A percentile compares a stretch with the other conserved stretches of the same genome.
phyloP scores from a whole-genome alignment of 2,329 filamentous ascomycete species.

The Chrysoporthe puriensis region DNA sequence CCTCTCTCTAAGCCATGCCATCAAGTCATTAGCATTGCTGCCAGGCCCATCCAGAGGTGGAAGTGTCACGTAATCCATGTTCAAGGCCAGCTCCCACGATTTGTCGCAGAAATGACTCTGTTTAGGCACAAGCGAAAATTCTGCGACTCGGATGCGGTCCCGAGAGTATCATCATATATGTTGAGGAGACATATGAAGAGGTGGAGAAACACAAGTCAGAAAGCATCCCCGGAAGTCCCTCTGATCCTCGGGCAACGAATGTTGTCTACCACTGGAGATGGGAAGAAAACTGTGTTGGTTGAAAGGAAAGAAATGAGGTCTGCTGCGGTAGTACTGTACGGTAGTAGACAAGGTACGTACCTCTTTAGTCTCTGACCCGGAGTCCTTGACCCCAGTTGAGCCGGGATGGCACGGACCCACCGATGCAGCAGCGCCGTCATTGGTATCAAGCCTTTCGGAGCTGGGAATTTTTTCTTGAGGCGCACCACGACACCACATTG shows the following conservation, averaged over 20 bases:
- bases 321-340: background rate
- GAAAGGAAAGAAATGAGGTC: background rate
- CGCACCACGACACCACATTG: conserved; percentile 16
- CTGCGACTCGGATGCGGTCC: conserved; percentile 5
- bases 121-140: conserved; percentile 7
- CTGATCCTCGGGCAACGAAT: background rate
- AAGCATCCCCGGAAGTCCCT: background rate
- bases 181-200: background rate
- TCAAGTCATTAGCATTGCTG: conserved; percentile 35
- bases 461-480: conserved; percentile 30
- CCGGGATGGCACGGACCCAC: conserved; percentile 24
- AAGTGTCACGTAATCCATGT: conserved; percentile 24
- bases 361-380: background rate
- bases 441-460: conserved; percentile 18
- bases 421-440: conserved; percentile 27
- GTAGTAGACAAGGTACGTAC: conserved; percentile 19
- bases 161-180: background rate
- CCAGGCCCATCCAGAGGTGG: conserved; percentile 32
- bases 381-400: conserved; percentile 3
- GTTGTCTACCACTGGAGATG: background rate
- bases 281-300: background rate
- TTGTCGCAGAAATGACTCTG: background rate
- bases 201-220: background rate
- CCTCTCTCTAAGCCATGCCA: conserved; percentile 34
- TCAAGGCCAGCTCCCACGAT: background rate